Base-by-base conservation (phyloP, 768 basidiomycete genomes). In the Leccinum ochraceum region DNA sequence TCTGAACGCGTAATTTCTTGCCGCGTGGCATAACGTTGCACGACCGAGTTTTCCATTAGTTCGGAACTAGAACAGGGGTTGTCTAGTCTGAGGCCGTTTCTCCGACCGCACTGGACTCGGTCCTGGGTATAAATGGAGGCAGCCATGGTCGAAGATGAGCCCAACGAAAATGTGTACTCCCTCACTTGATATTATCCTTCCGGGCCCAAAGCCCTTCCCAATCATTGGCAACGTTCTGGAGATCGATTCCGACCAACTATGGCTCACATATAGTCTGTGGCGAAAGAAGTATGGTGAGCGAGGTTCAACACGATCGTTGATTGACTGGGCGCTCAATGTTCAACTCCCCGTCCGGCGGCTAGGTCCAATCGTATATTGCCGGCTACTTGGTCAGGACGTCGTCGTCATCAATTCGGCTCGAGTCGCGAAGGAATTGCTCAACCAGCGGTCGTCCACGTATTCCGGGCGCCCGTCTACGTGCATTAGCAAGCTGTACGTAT, bases 341-440 rank as follows among this genome's bases (percentile, higher is more conserved):
- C 10, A 56, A 7, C 39, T 53, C 55, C 55, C 28, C 17, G 17
- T 34, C 36, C 32, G 16, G n/a, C 11, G 34, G 39, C 39, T 54
- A 74, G 71, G 71, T 4, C 66, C 71, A 9, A 63, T 74, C 36
- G 69, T 74, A n/a, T 67, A 74, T 30, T 72, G 68, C 39, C 62
- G 56, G 44, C 57, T 72, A 11, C 62, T 72, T 6, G 67, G 71
- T 22, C 73, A 72, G 37, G 57, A 62, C 6, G 58, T 73, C 22
- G 50, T 72, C 39, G 57, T 72, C 53, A 69, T 72, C 44, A 73
- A 71, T 36, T 72, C 71, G 4, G 60, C 53, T 13, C 65, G 42
- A 26, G 59, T 72, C 8, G 71, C 71, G 24, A 68, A 53, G 51
- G 66, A 74, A 51, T 42, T 72, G 39, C 68, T 72, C 49, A 69